These are phyloP conservation scores for Zea mays DNA, from an alignment of 176 grass and related monocot species.

Conservation along the genomic window DNA sequence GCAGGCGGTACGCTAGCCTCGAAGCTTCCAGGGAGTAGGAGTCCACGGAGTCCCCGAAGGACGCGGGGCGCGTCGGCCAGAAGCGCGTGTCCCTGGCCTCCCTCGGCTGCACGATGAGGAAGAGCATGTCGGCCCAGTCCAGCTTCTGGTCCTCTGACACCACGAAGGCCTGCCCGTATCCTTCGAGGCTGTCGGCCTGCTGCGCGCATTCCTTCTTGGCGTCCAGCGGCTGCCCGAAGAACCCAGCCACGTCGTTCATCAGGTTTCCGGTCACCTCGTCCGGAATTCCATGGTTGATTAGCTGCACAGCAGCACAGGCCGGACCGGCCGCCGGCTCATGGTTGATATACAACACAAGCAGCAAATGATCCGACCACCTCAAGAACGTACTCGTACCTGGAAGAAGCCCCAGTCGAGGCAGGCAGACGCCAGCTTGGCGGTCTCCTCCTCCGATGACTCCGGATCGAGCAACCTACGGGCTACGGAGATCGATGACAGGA, in stretches of 20 bases:
- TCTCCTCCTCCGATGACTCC: neutral
- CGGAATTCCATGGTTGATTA: slow-evolving; percentile 43
- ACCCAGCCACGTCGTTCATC: slow-evolving; percentile 18
- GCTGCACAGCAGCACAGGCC: neutral
- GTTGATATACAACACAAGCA: too few relatives aligned
- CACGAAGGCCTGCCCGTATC: slow-evolving; percentile 44
- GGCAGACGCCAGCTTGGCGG: slow-evolving; percentile 14
- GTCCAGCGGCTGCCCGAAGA: slow-evolving; percentile 39
- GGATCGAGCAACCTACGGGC: neutral
- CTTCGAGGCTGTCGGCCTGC: slow-evolving; percentile 1
- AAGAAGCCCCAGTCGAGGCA: slow-evolving; percentile 30
- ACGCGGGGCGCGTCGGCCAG: slow-evolving; percentile 36
- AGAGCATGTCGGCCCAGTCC: slow-evolving; percentile 48
- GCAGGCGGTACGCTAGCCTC: slow-evolving; percentile 15
- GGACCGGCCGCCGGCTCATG: too few relatives aligned
- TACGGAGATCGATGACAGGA: neutral
- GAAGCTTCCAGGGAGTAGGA: slow-evolving; percentile 31
- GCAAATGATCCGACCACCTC: too few relatives aligned
- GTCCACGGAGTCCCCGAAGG: slow-evolving; percentile 39
- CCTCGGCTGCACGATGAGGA: slow-evolving; percentile 14
- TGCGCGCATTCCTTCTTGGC: slow-evolving; percentile 22
- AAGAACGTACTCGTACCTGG: neutral
- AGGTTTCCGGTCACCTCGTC: slow-evolving; percentile 16
- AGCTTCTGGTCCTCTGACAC: slow-evolving; percentile 47
- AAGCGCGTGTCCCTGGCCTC: neutral